Conservation (phyloP, 139 green algal species). For the Microglena sp. region DNA sequence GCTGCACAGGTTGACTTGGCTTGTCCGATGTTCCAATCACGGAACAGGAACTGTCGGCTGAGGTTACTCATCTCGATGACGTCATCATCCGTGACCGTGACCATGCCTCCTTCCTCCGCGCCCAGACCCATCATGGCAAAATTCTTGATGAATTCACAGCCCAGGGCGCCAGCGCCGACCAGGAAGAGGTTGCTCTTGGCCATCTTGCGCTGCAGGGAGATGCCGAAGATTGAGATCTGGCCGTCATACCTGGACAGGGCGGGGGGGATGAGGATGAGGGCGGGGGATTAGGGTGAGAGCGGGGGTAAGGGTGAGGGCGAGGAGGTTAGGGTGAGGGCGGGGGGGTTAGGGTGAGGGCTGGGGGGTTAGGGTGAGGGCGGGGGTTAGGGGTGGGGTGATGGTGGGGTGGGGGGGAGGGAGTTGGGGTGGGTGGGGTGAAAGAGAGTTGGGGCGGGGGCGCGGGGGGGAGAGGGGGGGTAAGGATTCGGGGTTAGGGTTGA, state of each 20-base stretch:
- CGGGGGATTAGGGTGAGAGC: too few relatives aligned
- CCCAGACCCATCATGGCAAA: conserved; percentile 92
- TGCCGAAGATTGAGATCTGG: conserved; percentile 84
- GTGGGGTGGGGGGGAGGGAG: too few relatives aligned
- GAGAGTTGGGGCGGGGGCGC: background rate
- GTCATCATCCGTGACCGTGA: conserved; percentile 96
- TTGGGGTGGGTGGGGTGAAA: background rate
- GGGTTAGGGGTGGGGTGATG: too few relatives aligned
- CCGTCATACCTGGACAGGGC: conserved; percentile 62
- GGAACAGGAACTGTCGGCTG: conserved; percentile 95
- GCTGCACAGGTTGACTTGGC: conserved; percentile 73
- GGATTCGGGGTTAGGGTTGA: background rate
- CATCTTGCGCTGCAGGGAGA: conserved; percentile 61
- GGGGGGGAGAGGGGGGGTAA: background rate
- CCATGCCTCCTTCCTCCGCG: conserved; percentile 6
- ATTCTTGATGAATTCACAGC: conserved; percentile 99
- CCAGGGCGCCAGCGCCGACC: conserved; percentile 89
- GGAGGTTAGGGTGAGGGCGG: too few relatives aligned
- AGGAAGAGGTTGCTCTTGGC: conserved; percentile 75
- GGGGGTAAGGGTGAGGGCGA: too few relatives aligned
- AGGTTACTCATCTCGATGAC: conserved; percentile 97
- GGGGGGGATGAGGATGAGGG: too few relatives aligned
- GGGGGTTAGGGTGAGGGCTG: too few relatives aligned
- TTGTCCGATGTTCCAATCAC: conserved; percentile 91
- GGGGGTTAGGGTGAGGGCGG: too few relatives aligned